Evolutionary conservation across 768 basidiomycete species (phyloP).

Genomic region (Suillus alpinus): DNA sequence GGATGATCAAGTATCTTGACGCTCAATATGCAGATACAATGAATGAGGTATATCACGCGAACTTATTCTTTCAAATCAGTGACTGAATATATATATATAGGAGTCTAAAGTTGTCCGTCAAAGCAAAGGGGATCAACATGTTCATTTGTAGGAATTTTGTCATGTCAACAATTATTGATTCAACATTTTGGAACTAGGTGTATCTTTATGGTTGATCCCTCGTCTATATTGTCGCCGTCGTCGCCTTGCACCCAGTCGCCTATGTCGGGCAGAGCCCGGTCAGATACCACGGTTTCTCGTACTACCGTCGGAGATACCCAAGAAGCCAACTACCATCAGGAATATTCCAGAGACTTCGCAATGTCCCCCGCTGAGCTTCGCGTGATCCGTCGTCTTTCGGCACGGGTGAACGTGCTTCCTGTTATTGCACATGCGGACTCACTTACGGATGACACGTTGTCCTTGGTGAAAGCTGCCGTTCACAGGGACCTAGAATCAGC

Average conservation of each 20-base stretch:
- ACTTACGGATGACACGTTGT: slow-evolving; percentile 74
- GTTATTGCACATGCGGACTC: slow-evolving; percentile 80
- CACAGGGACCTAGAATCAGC: slow-evolving; percentile 62
- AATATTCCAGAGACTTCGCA: slow-evolving; percentile 48
- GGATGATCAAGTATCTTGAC: slow-evolving; percentile 75
- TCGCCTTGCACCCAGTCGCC: slow-evolving; percentile 49
- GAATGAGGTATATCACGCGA: slow-evolving; percentile 57
- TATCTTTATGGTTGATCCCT: slow-evolving; percentile 83
- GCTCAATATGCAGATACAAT: slow-evolving; percentile 82
- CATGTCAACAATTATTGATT: slow-evolving; percentile 7
- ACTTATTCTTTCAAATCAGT: not conserved
- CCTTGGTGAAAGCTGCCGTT: slow-evolving; percentile 70
- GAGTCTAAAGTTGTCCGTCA: slow-evolving; percentile 87
- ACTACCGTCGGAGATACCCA: slow-evolving; percentile 52
- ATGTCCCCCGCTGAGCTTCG: slow-evolving; percentile 79
- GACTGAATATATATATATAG: slow-evolving; percentile 33
- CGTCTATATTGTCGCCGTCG: slow-evolving; percentile 57
- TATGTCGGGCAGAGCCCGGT: slow-evolving; percentile 53
- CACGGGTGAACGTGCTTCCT: slow-evolving; percentile 77
- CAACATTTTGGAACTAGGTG: slow-evolving; percentile 44
- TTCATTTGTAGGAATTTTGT: slow-evolving; percentile 66
- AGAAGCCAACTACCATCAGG: slow-evolving; percentile 47
- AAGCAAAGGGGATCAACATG: slow-evolving; percentile 86
- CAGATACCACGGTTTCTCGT: slow-evolving; percentile 63
- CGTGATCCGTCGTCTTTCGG: slow-evolving; percentile 72